Base-by-base conservation (phyloP, 805 yeast genomes). In the Kregervanrija delftensis region DNA sequence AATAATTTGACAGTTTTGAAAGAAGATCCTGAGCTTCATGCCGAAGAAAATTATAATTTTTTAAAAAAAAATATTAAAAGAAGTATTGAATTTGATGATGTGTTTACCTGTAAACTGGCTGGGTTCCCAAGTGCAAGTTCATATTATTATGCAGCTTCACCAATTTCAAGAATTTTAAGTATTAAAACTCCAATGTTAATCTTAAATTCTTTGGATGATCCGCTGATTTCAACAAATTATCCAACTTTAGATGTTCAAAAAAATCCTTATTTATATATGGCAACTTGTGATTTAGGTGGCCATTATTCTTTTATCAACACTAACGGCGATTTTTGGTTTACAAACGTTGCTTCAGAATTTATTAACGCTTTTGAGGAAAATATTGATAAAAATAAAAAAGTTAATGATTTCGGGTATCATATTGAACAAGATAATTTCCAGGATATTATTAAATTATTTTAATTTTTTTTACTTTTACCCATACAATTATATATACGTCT, bases 201-300 rank as follows among this genome's bases (percentile, higher is more conserved):
- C n/a, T 60, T 84, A 16, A 78, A 74, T 54, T 70, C 89, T 0
- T 54, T 59, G 14, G 91, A 84, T 58, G 93, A 84, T 57, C 88
- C 91, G 6, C 73, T 83, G 37, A 72, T 79, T 36, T 73, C 75
- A 11, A 66, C 73, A 13, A 66, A 72, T 33, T 70, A 79, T 35
- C 88, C 90, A 9, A 46, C 48, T 16, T 42, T 58, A 4, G 85
- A 79, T 44, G 71, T 74, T 14, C 49, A 57, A 34, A 61, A 67
- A 30, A 82, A 83, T 49, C 88, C 89, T 12, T 79, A 74, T 55
- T 63, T 80, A 22, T 66, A 75, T 31, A 63, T 81, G 61, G 67
- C 78, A 5, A 73, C 76, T 39, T 74, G 87, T 1, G 76, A 80
- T 43, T 57, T 79, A 11, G 93, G 93, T 50, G 91, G 91, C 8